Evolutionary conservation across 768 basidiomycete species (phyloP), one percentile per base, ranked within the genome.

Genomic region (Steccherinum ochraceum): DNA sequence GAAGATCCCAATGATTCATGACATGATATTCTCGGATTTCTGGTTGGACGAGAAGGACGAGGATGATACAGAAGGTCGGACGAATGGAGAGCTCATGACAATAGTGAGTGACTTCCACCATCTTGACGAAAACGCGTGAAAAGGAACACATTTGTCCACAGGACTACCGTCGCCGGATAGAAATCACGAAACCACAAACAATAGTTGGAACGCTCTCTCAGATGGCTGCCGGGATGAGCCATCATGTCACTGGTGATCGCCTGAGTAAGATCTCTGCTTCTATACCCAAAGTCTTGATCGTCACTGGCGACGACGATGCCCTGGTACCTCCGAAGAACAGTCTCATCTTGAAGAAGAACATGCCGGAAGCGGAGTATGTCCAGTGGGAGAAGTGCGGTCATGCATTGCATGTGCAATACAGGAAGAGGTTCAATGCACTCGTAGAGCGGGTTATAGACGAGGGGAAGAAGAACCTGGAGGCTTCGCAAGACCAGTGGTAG

Each of bases 341-440:
- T 19, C 56, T 64, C 5, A 64, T 70, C 18, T 60, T 90, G 18
- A 80, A 80, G 60, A 61, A 60, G 10, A 56, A 66, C 24, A 89
- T 89, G 84, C 66, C 72, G 0, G 68, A 75, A 48, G 76, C 79
- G 1, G 78, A 80, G 54, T 54, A 60, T 12, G 71, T 75, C 1
- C 74, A 79, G 50, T 89, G 83, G 83, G 62, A 76, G 48, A 66
- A 68, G 2, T 80, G 81, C 0, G 89, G 89, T 0, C 89, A 89
- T 61, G 84, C 69, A 4, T 61, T 88, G 26, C 70, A 77, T 30
- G 51, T 58, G 2, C 88, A 89, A 61, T 52, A 69, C 18, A 62
- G 59, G 27, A 61, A 67, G 16, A 63, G 71, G 61, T 81, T 84
- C 59, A 83, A 86, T 58, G 61, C 55, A 13, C 60, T 85, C 16